Evolutionary conservation across 257 asterid species (phyloP).

Genomic region (Salvia hispanica): DNA sequence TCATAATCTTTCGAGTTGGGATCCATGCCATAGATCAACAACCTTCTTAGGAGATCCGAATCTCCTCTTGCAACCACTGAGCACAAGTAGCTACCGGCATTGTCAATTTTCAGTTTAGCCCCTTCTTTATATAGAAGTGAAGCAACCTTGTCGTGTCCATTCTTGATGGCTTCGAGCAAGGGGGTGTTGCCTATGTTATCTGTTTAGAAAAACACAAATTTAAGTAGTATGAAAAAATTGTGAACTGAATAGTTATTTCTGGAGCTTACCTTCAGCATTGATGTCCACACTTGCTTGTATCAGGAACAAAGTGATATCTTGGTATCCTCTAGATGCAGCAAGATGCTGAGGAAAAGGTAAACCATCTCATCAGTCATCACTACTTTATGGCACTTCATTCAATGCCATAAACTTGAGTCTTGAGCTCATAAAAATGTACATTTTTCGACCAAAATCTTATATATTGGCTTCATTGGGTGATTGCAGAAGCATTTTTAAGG

Average conservation of each 20-base stretch:
- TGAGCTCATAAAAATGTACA: too few species aligned
- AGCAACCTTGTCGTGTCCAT: constrained; percentile 72
- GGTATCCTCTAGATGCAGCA: constrained; percentile 86
- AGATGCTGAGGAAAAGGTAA: constrained; percentile 74
- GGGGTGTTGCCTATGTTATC: constrained; percentile 87
- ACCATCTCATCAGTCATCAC: background rate
- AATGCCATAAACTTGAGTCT: background rate
- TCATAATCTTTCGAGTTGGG: constrained; percentile 77
- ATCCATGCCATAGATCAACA: constrained; percentile 67
- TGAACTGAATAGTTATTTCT: background rate
- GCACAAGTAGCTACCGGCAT: constrained; percentile 76
- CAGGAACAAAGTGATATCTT: constrained; percentile 67
- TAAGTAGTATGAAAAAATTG: background rate
- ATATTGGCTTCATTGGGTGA: too few species aligned
- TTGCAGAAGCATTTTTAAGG: too few species aligned
- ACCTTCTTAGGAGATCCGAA: constrained; percentile 68
- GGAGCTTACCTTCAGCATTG: constrained; percentile 53
- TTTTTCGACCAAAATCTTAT: too few species aligned
- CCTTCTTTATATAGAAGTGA: constrained; percentile 66
- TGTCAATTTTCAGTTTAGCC: constrained; percentile 58
- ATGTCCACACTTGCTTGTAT: constrained; percentile 67
- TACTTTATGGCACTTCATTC: background rate
- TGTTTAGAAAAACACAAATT: constrained; percentile 27
- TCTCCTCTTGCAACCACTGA: constrained; percentile 67
- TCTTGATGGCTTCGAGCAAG: constrained; percentile 75